Conservation (phyloP, 2,329 filamentous ascomycete genomes). For the Zalaria obscura region DNA sequence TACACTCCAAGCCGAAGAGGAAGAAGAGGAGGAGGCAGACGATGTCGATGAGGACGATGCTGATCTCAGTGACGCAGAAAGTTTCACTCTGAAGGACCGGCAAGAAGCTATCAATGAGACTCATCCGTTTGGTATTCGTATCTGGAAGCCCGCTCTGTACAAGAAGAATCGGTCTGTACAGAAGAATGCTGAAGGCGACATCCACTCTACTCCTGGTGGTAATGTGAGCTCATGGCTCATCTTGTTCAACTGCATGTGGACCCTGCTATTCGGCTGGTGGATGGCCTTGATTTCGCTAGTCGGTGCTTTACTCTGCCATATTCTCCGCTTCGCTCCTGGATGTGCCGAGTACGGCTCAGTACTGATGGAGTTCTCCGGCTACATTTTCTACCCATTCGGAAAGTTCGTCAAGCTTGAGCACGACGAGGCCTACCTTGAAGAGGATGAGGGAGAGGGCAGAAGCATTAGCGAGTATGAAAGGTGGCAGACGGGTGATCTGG, state of each 20-base stretch:
- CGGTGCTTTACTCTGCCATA: slow-evolving; percentile 61
- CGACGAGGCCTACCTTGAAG: slow-evolving; percentile 85
- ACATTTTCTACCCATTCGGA: slow-evolving; percentile 91
- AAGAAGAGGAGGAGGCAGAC: slow-evolving; percentile 27
- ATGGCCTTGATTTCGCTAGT: slow-evolving; percentile 61
- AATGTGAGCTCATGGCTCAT: slow-evolving; percentile 73
- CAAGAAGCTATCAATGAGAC: slow-evolving; percentile 98
- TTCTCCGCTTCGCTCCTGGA: slow-evolving; percentile 66
- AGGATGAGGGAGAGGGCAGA: slow-evolving; percentile 88
- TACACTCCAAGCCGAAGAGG: slow-evolving; percentile 25
- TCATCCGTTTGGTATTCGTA: slow-evolving; percentile 94
- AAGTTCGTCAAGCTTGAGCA: slow-evolving; percentile 89
- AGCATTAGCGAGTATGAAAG: slow-evolving; percentile 98
- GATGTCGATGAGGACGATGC: slow-evolving; percentile 47
- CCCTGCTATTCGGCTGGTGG: slow-evolving; percentile 91
- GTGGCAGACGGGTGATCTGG: slow-evolving; percentile 94
- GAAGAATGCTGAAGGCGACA: slow-evolving; percentile 89
- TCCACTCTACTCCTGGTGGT: slow-evolving; percentile 85
- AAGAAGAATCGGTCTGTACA: slow-evolving; percentile 96
- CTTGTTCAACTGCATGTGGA: slow-evolving; percentile 84
- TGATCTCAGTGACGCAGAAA: slow-evolving; percentile 81
- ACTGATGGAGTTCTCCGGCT: slow-evolving; percentile 69
- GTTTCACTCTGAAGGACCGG: slow-evolving; percentile 92
- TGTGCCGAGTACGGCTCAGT: slow-evolving; percentile 75
- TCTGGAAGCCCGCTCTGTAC: slow-evolving; percentile 97